These are phyloP conservation scores for Nakazawaea pomicola DNA, from an alignment of 805 yeast genomes.

Conservation along the genomic window DNA sequence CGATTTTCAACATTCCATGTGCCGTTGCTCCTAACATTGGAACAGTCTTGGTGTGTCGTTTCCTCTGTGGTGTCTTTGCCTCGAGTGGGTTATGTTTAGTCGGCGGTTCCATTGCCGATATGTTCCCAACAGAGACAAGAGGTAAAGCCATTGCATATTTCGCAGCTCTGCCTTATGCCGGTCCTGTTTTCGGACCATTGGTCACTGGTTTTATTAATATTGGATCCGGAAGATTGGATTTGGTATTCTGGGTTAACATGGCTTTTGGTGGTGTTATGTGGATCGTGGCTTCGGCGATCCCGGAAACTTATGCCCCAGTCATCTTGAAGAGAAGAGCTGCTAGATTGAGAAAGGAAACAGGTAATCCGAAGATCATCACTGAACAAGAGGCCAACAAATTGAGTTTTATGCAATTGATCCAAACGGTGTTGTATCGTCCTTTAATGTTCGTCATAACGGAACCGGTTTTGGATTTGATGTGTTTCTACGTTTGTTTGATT, in stretches of 20 bases:
- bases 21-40: constrained; percentile 82
- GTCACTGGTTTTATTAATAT: constrained; percentile 83
- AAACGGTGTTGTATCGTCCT: constrained; percentile 75
- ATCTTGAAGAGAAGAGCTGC: constrained; percentile 64
- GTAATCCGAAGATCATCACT: constrained; percentile 81
- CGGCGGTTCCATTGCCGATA: constrained; percentile 88
- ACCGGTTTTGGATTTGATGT: constrained; percentile 80
- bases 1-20: constrained; percentile 80
- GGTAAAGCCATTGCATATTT: constrained; percentile 89
- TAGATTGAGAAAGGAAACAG: constrained; percentile 69
- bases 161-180: constrained; percentile 89
- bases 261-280: constrained; percentile 87
- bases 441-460: constrained; percentile 71
- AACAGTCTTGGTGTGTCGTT: constrained; percentile 74
- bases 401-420: constrained; percentile 60
- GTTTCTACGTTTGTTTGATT: constrained; percentile 82
- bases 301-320: constrained; percentile 91
- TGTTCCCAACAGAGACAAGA: constrained; percentile 76
- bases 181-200: constrained; percentile 86
- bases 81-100: constrained; percentile 81
- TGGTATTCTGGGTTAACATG: constrained; percentile 88
- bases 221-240: constrained; percentile 60
- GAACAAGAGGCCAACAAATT: constrained; percentile 86
- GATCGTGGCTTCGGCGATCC: constrained; percentile 58
- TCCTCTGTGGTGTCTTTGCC: constrained; percentile 82